Conservation (phyloP, 345 rosid genomes). For the Gossypium rotundifolium region DNA sequence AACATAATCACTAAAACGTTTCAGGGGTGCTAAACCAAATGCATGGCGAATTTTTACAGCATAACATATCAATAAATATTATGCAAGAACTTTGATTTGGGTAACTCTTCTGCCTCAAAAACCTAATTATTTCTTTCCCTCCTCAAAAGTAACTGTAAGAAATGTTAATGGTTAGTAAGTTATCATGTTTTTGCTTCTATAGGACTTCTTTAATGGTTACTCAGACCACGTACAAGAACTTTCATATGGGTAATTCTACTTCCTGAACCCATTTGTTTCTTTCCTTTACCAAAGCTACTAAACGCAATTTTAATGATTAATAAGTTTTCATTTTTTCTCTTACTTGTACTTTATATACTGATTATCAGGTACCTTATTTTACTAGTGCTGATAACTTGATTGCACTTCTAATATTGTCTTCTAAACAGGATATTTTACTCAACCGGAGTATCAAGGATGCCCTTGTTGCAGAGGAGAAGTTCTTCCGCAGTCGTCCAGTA, state of each 20-base stretch:
- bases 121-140: neutral
- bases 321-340: neutral
- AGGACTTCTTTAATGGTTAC: neutral
- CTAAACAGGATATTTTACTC: conserved; percentile 61
- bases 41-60: neutral
- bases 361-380: neutral
- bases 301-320: neutral
- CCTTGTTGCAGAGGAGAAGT: conserved; percentile 80
- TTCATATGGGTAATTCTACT: neutral
- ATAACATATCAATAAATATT: neutral
- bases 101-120: neutral
- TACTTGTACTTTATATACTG: neutral
- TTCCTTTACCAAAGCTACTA: neutral
- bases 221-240: neutral
- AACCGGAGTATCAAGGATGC: conserved; percentile 94
- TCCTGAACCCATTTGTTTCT: neutral
- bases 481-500: conserved; percentile 90
- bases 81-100: neutral
- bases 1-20: neutral
- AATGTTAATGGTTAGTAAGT: neutral
- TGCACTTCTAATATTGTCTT: conserved; percentile 2
- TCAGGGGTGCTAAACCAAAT: neutral
- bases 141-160: neutral
- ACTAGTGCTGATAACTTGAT: conserved; percentile 1
- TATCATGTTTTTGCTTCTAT: neutral